A percentile compares a stretch with the other conserved stretches of the same genome.
Evolutionary conservation across 176 grass and related monocot genomes (phyloP).

Genomic region (Oryza brachyantha): DNA sequence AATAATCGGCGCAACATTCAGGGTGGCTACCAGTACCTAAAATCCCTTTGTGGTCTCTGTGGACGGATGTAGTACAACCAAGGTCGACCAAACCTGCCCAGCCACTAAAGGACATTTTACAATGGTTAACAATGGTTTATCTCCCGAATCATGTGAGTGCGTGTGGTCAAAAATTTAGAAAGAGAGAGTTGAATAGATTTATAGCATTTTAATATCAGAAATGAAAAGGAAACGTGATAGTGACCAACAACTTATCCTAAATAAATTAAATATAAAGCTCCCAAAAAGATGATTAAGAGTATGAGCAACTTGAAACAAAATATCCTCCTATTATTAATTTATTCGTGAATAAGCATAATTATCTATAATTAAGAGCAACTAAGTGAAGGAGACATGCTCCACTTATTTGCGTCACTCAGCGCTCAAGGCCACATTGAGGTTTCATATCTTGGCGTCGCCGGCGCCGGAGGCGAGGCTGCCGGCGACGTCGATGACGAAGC

Average conservation of each 20-base stretch:
- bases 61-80: too few relatives aligned
- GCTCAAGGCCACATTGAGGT: too few relatives aligned
- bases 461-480: slow-evolving; percentile 35
- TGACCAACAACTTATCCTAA: neutral
- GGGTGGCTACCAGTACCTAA: too few relatives aligned
- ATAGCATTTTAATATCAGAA: neutral
- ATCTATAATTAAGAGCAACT: neutral
- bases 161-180: neutral
- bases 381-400: neutral
- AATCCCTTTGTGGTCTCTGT: too few relatives aligned
- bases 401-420: neutral
- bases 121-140: neutral
- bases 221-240: neutral
- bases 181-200: neutral
- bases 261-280: too few relatives aligned
- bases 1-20: too few relatives aligned
- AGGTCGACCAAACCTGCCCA: neutral
- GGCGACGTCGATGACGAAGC: slow-evolving; percentile 57
- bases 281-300: neutral
- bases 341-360: neutral
- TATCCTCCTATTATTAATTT: neutral
- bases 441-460: neutral
- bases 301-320: neutral
- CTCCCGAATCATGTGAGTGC: neutral
- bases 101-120: too few relatives aligned